Evolutionary conservation across 2,329 filamentous ascomycete species (phyloP).

Genomic region (Periconia macrospinosa): DNA sequence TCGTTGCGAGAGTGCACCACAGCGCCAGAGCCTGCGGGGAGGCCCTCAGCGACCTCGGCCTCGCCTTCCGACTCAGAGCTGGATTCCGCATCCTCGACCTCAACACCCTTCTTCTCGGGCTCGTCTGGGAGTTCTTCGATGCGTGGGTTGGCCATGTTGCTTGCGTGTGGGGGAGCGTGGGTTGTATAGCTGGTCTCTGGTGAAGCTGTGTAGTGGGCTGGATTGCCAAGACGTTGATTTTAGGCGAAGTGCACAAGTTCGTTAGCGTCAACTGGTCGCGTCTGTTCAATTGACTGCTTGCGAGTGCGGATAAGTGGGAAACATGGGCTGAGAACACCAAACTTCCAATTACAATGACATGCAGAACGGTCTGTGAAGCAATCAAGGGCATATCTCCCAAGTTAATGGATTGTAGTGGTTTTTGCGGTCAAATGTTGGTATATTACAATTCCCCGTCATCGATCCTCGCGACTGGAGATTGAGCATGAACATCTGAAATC

Average conservation of each 20-base stretch:
- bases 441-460: too few relatives aligned
- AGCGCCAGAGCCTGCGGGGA: conserved; percentile 83
- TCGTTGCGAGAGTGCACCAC: conserved; percentile 98
- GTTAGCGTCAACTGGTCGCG: too few relatives aligned
- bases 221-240: neutral
- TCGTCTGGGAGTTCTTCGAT: conserved; percentile 96
- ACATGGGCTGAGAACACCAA: too few relatives aligned
- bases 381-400: too few relatives aligned
- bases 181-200: conserved; percentile 8
- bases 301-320: neutral
- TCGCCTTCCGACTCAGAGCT: conserved; percentile 78
- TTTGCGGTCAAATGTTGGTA: too few relatives aligned
- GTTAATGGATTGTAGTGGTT: too few relatives aligned
- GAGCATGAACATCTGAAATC: neutral
- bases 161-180: conserved; percentile 34
- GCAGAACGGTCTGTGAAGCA: too few relatives aligned
- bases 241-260: too few relatives aligned
- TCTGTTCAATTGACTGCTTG: neutral
- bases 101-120: conserved; percentile 74
- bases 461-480: too few relatives aligned
- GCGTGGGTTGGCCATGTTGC: conserved; percentile 93
- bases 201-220: conserved; percentile 3
- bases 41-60: conserved; percentile 64
- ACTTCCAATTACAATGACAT: too few relatives aligned
- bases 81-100: conserved; percentile 72